Evolutionary conservation across 2,329 filamentous ascomycete genomes (phyloP).

Genomic region (Triangularia setosa): DNA sequence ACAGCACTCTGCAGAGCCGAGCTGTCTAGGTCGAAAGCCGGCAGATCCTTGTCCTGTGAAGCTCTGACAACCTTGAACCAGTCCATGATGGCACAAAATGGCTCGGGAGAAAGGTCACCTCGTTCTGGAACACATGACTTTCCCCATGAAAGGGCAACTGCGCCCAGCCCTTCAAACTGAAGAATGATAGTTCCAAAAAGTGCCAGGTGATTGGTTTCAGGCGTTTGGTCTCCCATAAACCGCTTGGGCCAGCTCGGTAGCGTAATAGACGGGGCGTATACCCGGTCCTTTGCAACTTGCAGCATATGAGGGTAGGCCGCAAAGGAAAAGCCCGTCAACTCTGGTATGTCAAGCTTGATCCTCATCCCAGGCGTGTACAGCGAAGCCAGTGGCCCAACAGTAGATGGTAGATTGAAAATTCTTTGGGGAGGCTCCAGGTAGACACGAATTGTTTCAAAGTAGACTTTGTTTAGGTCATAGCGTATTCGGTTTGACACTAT

Average conservation of each 20-base stretch:
- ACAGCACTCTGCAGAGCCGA: not conserved
- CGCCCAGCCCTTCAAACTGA: not conserved
- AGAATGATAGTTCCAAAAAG: not conserved
- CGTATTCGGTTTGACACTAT: not conserved
- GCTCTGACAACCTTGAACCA: not conserved
- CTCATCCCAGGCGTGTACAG: not conserved
- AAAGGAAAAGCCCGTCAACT: not conserved
- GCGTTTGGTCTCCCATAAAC: not conserved
- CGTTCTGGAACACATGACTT: not conserved
- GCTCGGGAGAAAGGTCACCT: not conserved
- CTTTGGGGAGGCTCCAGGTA: not conserved
- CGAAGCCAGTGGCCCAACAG: not conserved
- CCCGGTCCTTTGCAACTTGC: not conserved
- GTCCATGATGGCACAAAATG: conserved; percentile 3
- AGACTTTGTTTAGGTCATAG: not conserved
- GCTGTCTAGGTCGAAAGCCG: not conserved
- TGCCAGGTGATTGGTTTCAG: not conserved
- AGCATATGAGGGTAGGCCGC: not conserved
- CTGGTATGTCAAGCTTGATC: not conserved
- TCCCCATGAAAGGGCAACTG: conserved; percentile 5
- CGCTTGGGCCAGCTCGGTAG: not conserved
- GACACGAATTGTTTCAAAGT: not conserved
- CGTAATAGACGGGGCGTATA: conserved; percentile 1
- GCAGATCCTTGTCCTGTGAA: not conserved
- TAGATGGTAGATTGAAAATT: too few species aligned